These are phyloP conservation scores for Heracleum sosnowskyi DNA, from an alignment of 129 eudicot species.

Conservation along the genomic window DNA sequence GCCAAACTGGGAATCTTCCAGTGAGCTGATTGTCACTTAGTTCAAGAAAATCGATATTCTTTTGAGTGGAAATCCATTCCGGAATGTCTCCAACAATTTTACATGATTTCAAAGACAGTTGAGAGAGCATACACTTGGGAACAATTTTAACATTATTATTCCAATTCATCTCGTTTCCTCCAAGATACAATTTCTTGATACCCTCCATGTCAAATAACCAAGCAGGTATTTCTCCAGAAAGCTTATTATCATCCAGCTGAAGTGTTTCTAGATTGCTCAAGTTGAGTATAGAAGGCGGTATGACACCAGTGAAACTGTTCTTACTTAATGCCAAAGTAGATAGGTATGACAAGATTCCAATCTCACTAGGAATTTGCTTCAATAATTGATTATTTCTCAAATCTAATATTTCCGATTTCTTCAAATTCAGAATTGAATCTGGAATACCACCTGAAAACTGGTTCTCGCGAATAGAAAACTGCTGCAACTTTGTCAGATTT, in stretches of 20 bases:
- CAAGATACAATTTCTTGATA: constrained; percentile 31
- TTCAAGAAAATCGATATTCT: constrained; percentile 29
- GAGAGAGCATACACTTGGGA: constrained; percentile 40
- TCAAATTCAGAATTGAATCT: constrained; percentile 21
- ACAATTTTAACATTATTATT: constrained; percentile 30
- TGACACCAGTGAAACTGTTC: constrained; percentile 33
- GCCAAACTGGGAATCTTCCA: constrained; percentile 51
- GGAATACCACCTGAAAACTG: constrained; percentile 36
- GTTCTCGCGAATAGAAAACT: constrained; percentile 30
- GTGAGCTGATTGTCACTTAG: constrained; percentile 33
- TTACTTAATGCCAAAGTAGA: constrained; percentile 37
- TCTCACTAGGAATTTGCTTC: constrained; percentile 26
- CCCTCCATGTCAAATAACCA: constrained; percentile 35
- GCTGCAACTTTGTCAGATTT: constrained; percentile 31
- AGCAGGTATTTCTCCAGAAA: constrained; percentile 41
- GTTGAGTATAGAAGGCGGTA: constrained; percentile 31
- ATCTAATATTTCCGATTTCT: constrained; percentile 27
- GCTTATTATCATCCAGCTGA: constrained; percentile 30
- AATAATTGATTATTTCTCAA: constrained; percentile 30
- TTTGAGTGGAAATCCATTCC: constrained; percentile 42
- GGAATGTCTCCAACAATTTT: constrained; percentile 37
- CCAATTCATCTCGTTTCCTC: constrained; percentile 42
- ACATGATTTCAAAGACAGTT: constrained; percentile 32
- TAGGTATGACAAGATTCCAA: constrained; percentile 27
- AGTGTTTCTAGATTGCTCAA: constrained; percentile 31